Evolutionary conservation across 208 protist species (phyloP).

Genomic region (Vickermania spadyakhi): DNA sequence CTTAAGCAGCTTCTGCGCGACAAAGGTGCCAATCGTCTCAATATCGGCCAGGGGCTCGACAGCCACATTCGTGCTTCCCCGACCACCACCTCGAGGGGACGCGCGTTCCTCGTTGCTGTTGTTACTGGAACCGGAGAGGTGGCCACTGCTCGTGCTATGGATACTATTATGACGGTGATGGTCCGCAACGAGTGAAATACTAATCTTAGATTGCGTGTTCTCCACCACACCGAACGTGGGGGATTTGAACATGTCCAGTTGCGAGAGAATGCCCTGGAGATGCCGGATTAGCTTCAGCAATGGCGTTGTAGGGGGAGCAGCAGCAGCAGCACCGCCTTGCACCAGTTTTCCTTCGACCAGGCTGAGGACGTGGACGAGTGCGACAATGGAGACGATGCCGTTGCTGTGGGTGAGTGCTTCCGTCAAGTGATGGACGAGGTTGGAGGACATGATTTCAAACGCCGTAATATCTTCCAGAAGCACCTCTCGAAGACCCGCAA

Average conservation of each 20-base stretch:
- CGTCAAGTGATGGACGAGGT: conserved; percentile 27
- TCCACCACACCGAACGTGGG: conserved; percentile 17
- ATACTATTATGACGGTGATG: conserved; percentile 5
- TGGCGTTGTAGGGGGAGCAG: conserved; percentile 1
- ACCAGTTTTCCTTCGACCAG: background rate
- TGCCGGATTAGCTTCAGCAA: conserved; percentile 22
- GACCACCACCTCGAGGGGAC: background rate
- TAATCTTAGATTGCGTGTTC: conserved; percentile 19
- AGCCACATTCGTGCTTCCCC: conserved; percentile 11
- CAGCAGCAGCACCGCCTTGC: no score
- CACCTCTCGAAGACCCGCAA: conserved; percentile 21
- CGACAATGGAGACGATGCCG: conserved; percentile 19
- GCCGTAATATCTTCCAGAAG: conserved; percentile 39
- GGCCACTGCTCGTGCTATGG: background rate
- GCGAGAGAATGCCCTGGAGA: conserved; percentile 21
- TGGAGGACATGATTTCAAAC: conserved; percentile 52
- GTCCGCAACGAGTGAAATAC: conserved; percentile 13
- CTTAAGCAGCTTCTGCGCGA: conserved; percentile 14
- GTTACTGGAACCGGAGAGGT: background rate
- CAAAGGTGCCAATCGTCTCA: conserved; percentile 18
- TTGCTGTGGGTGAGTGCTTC: conserved; percentile 13
- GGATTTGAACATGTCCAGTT: conserved; percentile 21
- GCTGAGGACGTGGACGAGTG: conserved; percentile 18
- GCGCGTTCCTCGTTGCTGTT: background rate
- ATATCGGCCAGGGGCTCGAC: conserved; percentile 27